A percentile compares a stretch with the other conserved stretches of the same genome.
These are phyloP conservation scores for Botrytis byssoidea DNA, from an alignment of 2,329 filamentous ascomycete genomes.

Conservation along the genomic window DNA sequence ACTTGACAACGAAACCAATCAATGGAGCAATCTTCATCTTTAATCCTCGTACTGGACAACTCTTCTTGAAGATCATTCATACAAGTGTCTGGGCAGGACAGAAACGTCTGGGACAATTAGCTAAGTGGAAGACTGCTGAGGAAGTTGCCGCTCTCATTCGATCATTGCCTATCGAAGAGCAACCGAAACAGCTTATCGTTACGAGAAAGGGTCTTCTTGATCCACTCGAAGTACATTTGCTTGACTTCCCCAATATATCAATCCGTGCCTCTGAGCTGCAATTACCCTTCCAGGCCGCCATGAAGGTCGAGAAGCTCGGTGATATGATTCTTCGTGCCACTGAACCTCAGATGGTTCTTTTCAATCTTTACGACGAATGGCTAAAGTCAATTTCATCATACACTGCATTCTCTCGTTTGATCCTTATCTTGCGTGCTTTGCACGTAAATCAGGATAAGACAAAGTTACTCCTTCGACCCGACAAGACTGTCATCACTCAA, in stretches of 20 bases:
- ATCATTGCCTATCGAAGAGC: slow-evolving; percentile 93
- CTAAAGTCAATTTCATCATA: slow-evolving; percentile 97
- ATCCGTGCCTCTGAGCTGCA: slow-evolving; percentile 96
- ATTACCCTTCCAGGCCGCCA: slow-evolving; percentile 96
- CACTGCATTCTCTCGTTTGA: slow-evolving; percentile 93
- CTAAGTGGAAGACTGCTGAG: slow-evolving; percentile 99
- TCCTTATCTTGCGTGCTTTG: slow-evolving; percentile 88
- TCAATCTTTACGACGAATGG: slow-evolving; percentile 99
- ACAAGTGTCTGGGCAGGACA: slow-evolving; percentile 99
- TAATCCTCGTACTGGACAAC: slow-evolving; percentile 95
- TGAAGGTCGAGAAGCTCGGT: slow-evolving; percentile 99
- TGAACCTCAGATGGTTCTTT: slow-evolving; percentile 99
- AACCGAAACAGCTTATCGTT: slow-evolving; percentile 97
- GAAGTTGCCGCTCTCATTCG: slow-evolving; percentile 97
- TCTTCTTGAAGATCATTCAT: slow-evolving; percentile 99
- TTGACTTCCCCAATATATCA: slow-evolving; percentile 98
- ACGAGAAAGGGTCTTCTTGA: slow-evolving; percentile 96
- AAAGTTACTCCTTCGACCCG: slow-evolving; percentile 88
- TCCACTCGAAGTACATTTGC: slow-evolving; percentile 92
- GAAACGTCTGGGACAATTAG: slow-evolving; percentile 96
- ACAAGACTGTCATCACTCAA: slow-evolving; percentile 97
- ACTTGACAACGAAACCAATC: slow-evolving; percentile 98
- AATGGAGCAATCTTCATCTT: slow-evolving; percentile 99
- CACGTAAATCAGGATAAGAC: slow-evolving; percentile 99
- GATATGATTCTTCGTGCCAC: slow-evolving; percentile 98